These are phyloP conservation scores for Spongospora subterranea DNA, from an alignment of 208 protist genomes.

Conservation along the genomic window DNA sequence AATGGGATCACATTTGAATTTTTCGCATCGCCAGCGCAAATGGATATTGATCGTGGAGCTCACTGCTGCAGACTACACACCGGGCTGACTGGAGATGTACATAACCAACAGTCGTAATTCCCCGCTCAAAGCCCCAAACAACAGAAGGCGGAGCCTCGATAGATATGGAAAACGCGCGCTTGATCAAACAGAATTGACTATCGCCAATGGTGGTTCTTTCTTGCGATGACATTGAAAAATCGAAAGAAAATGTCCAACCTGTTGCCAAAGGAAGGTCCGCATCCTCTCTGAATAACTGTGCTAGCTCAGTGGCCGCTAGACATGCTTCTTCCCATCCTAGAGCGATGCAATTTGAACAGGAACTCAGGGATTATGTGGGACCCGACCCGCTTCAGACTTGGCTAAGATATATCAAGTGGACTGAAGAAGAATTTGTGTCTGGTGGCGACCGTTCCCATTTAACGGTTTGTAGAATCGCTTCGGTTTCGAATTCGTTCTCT, in stretches of 20 bases:
- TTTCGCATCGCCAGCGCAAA: no score
- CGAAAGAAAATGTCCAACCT: conserved; percentile 35
- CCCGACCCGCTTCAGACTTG: conserved; percentile 28
- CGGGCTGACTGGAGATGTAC: no score
- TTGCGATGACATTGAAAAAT: conserved; percentile 32
- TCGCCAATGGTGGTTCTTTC: no score
- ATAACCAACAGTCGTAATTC: no score
- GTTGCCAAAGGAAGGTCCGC: not conserved
- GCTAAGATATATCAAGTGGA: conserved; percentile 46
- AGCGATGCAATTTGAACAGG: conserved; percentile 28
- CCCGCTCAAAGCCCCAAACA: no score
- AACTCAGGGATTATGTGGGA: not conserved
- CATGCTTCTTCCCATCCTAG: not conserved
- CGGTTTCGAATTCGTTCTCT: no score
- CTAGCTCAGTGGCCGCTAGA: not conserved
- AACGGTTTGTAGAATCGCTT: no score
- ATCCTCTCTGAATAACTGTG: not conserved
- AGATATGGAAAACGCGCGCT: not conserved
- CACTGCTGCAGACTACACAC: no score
- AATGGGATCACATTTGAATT: no score
- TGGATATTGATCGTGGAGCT: no score
- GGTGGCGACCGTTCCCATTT: conserved; percentile 34
- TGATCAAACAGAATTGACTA: not conserved
- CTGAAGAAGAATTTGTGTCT: conserved; percentile 28
- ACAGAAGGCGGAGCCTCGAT: not conserved